These are phyloP conservation scores for Wickerhamomyces strasburgensis DNA, from an alignment of 805 yeast species.

Conservation along the genomic window DNA sequence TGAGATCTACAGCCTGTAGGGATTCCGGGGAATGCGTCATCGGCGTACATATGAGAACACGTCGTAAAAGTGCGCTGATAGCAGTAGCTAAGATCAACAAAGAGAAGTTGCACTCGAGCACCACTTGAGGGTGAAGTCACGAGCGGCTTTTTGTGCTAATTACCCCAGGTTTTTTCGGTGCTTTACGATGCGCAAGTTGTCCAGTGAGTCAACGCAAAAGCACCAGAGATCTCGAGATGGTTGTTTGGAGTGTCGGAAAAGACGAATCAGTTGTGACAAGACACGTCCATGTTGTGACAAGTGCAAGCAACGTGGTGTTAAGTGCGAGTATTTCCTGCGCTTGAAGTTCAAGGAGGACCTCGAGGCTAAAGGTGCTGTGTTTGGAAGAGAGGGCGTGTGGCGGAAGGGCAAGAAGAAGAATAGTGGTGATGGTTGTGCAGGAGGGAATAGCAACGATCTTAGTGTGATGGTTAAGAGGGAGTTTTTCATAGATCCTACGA, in stretches of 20 bases:
- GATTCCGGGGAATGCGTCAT: no score
- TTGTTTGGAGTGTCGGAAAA: constrained; percentile 4
- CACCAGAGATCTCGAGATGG: constrained; percentile 5
- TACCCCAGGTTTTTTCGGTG: no score
- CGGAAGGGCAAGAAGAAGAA: background rate
- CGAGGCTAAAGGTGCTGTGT: constrained; percentile 6
- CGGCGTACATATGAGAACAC: no score
- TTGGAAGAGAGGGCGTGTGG: constrained; percentile 13
- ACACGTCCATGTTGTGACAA: constrained; percentile 5
- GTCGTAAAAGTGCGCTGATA: no score
- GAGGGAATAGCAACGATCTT: constrained; percentile 3
- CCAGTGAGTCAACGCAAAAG: constrained; percentile 1
- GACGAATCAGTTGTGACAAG: constrained; percentile 5
- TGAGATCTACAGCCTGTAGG: no score
- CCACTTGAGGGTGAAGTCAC: no score
- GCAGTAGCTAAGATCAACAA: no score
- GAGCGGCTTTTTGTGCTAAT: no score
- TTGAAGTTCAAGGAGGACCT: constrained; percentile 10
- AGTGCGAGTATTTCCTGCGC: constrained; percentile 3
- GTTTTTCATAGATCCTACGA: background rate
- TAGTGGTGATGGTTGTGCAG: no score
- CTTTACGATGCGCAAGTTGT: no score
- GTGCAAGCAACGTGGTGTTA: constrained; percentile 1
- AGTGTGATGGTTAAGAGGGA: background rate
- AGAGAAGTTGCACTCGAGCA: background rate